These are phyloP conservation scores for Kandelia obovata DNA, from an alignment of 345 rosid genomes.

Conservation along the genomic window DNA sequence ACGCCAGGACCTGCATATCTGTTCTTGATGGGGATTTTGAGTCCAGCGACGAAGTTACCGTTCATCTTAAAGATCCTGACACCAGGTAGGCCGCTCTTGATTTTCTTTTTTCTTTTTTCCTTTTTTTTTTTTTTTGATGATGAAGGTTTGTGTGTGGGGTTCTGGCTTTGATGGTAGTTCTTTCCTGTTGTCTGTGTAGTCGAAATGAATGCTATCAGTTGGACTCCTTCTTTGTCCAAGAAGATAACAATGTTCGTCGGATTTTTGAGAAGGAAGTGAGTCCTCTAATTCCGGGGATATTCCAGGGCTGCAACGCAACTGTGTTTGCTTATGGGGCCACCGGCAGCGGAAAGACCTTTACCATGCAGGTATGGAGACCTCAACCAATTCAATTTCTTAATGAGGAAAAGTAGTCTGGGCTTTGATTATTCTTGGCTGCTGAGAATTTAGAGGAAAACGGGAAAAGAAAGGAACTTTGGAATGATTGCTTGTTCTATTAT, in stretches of 20 bases:
- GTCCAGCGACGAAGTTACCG: slow-evolving; percentile 47
- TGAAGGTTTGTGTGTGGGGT: neutral
- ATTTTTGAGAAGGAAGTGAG: slow-evolving; percentile 71
- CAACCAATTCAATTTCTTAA: neutral
- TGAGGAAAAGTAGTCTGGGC: neutral
- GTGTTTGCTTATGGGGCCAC: slow-evolving; percentile 94
- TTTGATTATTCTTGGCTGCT: neutral
- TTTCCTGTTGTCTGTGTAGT: slow-evolving; percentile 27
- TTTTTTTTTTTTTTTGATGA: neutral
- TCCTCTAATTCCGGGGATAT: slow-evolving; percentile 59
- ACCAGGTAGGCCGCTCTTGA: slow-evolving; percentile 44
- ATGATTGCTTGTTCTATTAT: neutral
- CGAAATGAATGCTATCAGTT: slow-evolving; percentile 70
- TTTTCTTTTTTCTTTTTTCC: neutral
- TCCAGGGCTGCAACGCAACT: slow-evolving; percentile 67
- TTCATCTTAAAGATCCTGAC: slow-evolving; percentile 61
- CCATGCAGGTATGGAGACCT: slow-evolving; percentile 67
- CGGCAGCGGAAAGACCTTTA: slow-evolving; percentile 90
- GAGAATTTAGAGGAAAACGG: neutral
- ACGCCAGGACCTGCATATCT: slow-evolving; percentile 42
- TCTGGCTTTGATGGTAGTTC: slow-evolving; percentile 9
- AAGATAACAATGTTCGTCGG: slow-evolving; percentile 53
- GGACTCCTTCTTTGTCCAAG: slow-evolving; percentile 73
- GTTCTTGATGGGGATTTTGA: slow-evolving; percentile 34
- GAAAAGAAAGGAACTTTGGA: neutral